Evolutionary conservation across 192 early-diverging fungal genomes (phyloP).

Genomic region (Gaertneriomyces semiglobifer): DNA sequence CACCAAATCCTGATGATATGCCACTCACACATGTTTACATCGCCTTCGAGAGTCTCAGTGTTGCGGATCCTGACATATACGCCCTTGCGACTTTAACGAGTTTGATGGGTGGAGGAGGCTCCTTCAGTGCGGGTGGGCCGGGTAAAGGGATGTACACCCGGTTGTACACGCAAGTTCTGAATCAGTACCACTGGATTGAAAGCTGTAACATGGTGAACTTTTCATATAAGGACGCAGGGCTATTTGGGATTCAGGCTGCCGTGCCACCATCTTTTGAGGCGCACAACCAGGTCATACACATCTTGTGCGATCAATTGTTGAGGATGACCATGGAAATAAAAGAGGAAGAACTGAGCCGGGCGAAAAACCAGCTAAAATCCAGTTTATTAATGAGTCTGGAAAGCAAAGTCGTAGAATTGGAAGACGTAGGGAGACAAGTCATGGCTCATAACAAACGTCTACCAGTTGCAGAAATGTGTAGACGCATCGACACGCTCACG

Average conservation of each 20-base stretch:
- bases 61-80: constrained; percentile 87
- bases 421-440: constrained; percentile 90
- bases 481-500: constrained; percentile 74
- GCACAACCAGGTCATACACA: constrained; percentile 69
- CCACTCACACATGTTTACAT: constrained; percentile 81
- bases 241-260: constrained; percentile 90
- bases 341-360: constrained; percentile 67
- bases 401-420: constrained; percentile 86
- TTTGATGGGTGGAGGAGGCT: constrained; percentile 92
- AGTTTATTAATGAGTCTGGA: constrained; percentile 93
- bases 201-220: constrained; percentile 90
- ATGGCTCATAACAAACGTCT: constrained; percentile 69
- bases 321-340: constrained; percentile 55
- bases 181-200: constrained; percentile 92
- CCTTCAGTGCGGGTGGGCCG: constrained; percentile 95
- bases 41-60: constrained; percentile 80
- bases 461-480: constrained; percentile 71
- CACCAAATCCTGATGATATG: constrained; percentile 52
- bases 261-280: constrained; percentile 71
- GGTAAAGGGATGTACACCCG: constrained; percentile 99
- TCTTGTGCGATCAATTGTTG: constrained; percentile 81
- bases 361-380: constrained; percentile 94
- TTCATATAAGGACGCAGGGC: constrained; percentile 78
- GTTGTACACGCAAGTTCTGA: constrained; percentile 91
- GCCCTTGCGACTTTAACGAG: constrained; percentile 84